Base-by-base conservation (phyloP, 179 eudicot species). In the Nepenthes alata region DNA sequence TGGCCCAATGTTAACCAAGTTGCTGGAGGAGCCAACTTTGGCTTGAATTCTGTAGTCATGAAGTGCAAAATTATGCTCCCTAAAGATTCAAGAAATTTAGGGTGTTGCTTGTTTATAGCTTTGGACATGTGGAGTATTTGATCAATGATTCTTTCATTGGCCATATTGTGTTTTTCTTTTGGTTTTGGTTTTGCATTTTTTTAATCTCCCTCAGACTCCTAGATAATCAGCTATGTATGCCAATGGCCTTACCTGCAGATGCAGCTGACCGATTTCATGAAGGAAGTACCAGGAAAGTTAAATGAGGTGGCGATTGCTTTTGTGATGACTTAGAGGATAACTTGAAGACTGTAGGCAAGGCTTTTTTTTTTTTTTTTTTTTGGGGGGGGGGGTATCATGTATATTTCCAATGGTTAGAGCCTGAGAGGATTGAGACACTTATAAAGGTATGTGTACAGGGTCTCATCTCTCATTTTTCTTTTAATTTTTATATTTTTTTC, bases 361-460 rank as follows among this genome's bases (percentile, higher is more conserved):
- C 60, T 36, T 50, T 36, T 58, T 73, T 60, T 16, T 16, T 16
- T 16, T 16, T 16, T 16, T 16, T 16, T 16, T 16, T 16, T 16
- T 16, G 0, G 0, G 0, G 0, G 0, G 0, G 25, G 25, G 82
- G 81, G 79, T 70, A 70, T 74, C 66, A 58, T 90, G 97, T 90
- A 87, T 60, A 87, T 76, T 78, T 3, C 66, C 72, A 67, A 76
- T 61, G 71, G 75, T 77, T 71, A 73, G 67, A 70, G 66, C 57
- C 64, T 65, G 67, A 66, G 78, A 78, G 75, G 83, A 77, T 78
- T 65, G 85, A 74, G 76, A 72, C 64, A 60, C 62, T 56, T 53
- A 71, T 65, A 75, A 84, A 80, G 87, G 84, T 76, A 81, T 68
- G 72, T 89, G 91, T 85, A 85, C 82, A 85, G 83, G 72, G 73